Percentiles rank a stretch among this genome's conserved stretches.
These are phyloP conservation scores for Hanseniaspora meyeri DNA, from an alignment of 805 yeast species.

Conservation along the genomic window DNA sequence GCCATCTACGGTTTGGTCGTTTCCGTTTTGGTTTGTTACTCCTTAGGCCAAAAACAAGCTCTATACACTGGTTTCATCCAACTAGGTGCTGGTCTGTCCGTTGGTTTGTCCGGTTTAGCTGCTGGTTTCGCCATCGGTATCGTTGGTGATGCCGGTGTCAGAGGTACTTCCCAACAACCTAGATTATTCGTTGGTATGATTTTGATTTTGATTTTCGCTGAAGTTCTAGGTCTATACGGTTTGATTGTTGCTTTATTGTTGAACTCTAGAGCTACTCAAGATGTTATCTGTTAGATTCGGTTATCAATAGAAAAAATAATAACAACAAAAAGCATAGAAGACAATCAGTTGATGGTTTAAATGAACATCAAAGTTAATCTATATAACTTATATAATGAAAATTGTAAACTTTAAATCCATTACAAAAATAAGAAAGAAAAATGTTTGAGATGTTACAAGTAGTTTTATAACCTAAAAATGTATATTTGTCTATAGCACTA, in stretches of 20 bases:
- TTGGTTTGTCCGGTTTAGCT: conserved; percentile 93
- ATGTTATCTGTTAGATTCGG: conserved; percentile 55
- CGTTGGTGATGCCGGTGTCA: conserved; percentile 98
- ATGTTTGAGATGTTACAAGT: no score
- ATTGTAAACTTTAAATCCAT: not conserved
- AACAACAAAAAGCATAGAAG: not conserved
- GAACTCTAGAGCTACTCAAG: conserved; percentile 95
- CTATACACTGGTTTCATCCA: conserved; percentile 95
- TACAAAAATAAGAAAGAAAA: not conserved
- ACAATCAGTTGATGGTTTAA: not conserved
- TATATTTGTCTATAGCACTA: not conserved
- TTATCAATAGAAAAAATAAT: not conserved
- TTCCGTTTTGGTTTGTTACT: conserved; percentile 83
- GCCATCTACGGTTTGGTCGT: conserved; percentile 97
- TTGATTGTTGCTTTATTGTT: conserved; percentile 93
- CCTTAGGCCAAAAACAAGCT: conserved; percentile 81
- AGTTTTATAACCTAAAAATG: no score
- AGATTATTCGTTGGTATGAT: conserved; percentile 97
- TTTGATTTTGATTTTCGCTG: conserved; percentile 95
- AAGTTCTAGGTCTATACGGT: conserved; percentile 96
- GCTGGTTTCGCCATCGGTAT: conserved; percentile 99
- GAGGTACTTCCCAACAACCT: conserved; percentile 97
- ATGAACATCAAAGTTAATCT: not conserved
- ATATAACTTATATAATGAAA: not conserved
- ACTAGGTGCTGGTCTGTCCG: conserved; percentile 95